Evolutionary conservation across 208 protist genomes (phyloP), one percentile per base, ranked within the genome.

Genomic region (Leishmania guyanensis): DNA sequence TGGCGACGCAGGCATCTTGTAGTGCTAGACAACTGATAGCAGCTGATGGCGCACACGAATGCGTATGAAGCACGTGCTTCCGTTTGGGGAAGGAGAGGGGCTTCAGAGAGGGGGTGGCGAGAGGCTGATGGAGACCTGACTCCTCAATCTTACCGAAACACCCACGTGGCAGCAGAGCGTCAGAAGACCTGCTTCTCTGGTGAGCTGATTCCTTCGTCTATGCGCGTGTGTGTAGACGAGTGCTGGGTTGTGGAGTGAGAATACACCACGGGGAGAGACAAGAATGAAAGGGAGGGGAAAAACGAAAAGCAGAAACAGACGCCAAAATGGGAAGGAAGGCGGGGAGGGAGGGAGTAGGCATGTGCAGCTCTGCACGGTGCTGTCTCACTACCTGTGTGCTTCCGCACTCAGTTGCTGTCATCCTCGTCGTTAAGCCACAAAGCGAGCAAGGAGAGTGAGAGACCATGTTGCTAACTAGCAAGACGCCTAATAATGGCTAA

Each of bases 251-350:
- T 76, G 29, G 48, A 76, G 65, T 46, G 29, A 46, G 9, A 9
- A 70, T 43, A 17, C 29, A 33, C n/a, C 53, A 76, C 72, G 58
- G 58, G 29, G 56, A 64, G 58, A n/a, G 26, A 76, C 74, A n/a
- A 56, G 10, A 16, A 46, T 29, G 46, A 26, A 68, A 51, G 8
- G 36, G n/a, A 58, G 36, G 29, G 26, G 14, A 0, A 75, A n/a
- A 56, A 58, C 26, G 10, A 39, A 77, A n/a, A 56, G 10, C 20
- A 36, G 2, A 70, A 26, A 26, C 75, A 68, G 20, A 10, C 46
- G 8, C 16, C 58, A 64, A 62, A 33, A 64, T 22, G 58, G 58
- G 29, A 9, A 64, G 14, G 6, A 22, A 64, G 58, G 58, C 58
- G 29, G 56, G 56, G 66, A 29, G 16, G 66, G 36, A 48, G 58